A percentile compares a stretch with the other conserved stretches of the same genome.
Conservation (phyloP, 139 green algal species). For the Chlorella sorokiniana region DNA sequence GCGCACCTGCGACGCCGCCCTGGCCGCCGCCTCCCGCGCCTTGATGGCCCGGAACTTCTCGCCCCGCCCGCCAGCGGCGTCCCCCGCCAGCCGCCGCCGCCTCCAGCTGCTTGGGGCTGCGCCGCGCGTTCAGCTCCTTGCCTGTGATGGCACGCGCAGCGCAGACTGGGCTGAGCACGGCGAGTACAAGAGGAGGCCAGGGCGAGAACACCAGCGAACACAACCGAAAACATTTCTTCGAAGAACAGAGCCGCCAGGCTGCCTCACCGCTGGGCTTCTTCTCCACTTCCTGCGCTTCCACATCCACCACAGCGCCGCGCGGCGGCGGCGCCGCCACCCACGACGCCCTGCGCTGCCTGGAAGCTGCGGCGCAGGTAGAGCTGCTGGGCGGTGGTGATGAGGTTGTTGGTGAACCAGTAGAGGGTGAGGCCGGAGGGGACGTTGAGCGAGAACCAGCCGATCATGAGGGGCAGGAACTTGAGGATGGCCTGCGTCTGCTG, state of each 20-base stretch:
- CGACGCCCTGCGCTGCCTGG: not conserved
- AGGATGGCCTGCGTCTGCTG: slow-evolving; percentile 85
- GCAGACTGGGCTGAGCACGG: slow-evolving; percentile 10
- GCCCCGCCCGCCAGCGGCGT: slow-evolving; percentile 34
- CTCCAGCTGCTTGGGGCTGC: slow-evolving; percentile 34
- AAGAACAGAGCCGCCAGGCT: too few species aligned
- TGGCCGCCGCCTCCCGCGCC: slow-evolving; percentile 74
- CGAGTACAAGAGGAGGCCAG: not conserved
- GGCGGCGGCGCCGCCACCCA: not conserved
- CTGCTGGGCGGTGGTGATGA: slow-evolving; percentile 91
- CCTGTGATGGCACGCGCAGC: slow-evolving; percentile 20
- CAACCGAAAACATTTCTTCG: too few species aligned
- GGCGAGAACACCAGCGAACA: not conserved
- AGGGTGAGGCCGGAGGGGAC: slow-evolving; percentile 95
- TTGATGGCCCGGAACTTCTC: slow-evolving; percentile 80
- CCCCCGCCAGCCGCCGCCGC: slow-evolving; percentile 10
- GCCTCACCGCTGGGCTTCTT: slow-evolving; percentile 51
- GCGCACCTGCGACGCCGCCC: slow-evolving; percentile 48
- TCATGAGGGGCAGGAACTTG: slow-evolving; percentile 97
- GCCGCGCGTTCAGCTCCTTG: slow-evolving; percentile 59
- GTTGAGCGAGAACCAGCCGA: slow-evolving; percentile 98
- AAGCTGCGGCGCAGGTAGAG: slow-evolving; percentile 43
- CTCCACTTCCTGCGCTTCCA: slow-evolving; percentile 45
- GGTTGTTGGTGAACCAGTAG: slow-evolving; percentile 99
- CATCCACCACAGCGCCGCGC: slow-evolving; percentile 54